Evolutionary conservation across 163 green algal species (phyloP), one percentile per base, ranked within the genome.

Genomic region (Scenedesmus sp.): DNA sequence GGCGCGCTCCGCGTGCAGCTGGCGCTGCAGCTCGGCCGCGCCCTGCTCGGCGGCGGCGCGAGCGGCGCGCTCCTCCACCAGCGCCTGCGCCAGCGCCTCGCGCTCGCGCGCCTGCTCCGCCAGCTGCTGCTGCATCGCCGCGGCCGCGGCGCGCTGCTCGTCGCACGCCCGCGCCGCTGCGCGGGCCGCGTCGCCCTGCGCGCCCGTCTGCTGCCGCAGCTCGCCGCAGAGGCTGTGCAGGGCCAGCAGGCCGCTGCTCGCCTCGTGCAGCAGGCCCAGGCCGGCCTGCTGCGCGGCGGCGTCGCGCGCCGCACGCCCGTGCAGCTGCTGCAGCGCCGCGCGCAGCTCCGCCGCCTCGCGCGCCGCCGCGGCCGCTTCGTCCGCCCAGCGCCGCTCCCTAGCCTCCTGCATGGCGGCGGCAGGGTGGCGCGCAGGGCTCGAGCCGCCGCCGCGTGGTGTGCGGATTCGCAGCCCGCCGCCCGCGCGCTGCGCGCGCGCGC

Each of bases 131-230:
- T 67, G 54, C 53, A 67, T n/a, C 20, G 13, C 7, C 1, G 17
- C 13, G 0, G 51, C 50, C 28, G 51, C 33, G 11, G 28, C 36
- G 36, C 66, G 22, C 69, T 67, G 54, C 17, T 77, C 54, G 6
- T 2, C 24, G 39, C 33, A 77, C 26, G 45, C n/a, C 6, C 45
- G 50, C 0, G 15, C 29, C 2, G 69, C 69, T 9, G 36, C 20
- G 24, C 24, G 36, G 54, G 69, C 24, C 54, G 53, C 54, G 29
- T 34, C 15, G n/a, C 66, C 34, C 69, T 77, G 69, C 20, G 24
- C 14, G 4, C 4, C 18, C 4, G 66, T 24, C 54, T 77, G 69
- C 42, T 69, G 53, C 53, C 57, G 53, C 69, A 77, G 54, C 22
- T 26, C 13, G 20, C 0, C 28, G 39, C 56, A 64, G 28, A 44